Evolutionary conservation across 1,284 basidiomycete species (phyloP).

Genomic region (Cryptococcus deneoformans): DNA sequence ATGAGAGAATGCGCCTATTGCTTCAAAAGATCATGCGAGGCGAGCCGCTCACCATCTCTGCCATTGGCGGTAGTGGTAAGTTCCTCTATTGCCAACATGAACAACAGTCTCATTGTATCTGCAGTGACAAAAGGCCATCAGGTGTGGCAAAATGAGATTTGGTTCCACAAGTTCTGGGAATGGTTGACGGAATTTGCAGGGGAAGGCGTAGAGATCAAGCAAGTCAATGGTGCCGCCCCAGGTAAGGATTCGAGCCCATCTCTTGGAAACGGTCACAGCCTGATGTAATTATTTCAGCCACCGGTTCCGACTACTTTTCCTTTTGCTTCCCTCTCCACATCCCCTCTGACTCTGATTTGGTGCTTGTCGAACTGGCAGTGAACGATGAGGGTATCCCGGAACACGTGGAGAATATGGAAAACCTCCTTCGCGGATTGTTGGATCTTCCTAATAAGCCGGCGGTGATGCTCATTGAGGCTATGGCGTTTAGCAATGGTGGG

Average conservation of each 20-base stretch:
- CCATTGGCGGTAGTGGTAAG: conserved; percentile 47
- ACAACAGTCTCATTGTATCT: background rate
- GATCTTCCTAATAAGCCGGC: conserved; percentile 39
- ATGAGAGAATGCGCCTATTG: conserved; percentile 25
- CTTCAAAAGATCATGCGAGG: conserved; percentile 40
- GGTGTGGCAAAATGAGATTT: conserved; percentile 34
- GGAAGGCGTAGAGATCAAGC: conserved; percentile 16
- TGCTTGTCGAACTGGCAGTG: conserved; percentile 46
- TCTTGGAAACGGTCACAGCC: background rate
- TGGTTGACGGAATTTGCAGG: conserved; percentile 37
- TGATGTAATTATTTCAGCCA: conserved; percentile 20
- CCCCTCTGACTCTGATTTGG: conserved; percentile 34
- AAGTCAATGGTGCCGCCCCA: conserved; percentile 44
- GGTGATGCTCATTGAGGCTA: conserved; percentile 41
- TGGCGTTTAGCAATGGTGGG: conserved; percentile 41
- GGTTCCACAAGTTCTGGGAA: conserved; percentile 36
- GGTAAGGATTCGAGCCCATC: conserved; percentile 17
- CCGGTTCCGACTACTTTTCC: conserved; percentile 48
- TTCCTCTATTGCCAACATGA: background rate
- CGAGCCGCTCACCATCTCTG: conserved; percentile 34
- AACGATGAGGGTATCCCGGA: conserved; percentile 47
- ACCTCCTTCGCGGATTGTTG: conserved; percentile 43
- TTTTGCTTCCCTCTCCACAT: conserved; percentile 49
- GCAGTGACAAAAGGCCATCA: conserved; percentile 46
- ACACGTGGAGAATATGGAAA: conserved; percentile 49